These are phyloP conservation scores for Podaxis mareebaensis DNA, from an alignment of 768 basidiomycete genomes.

Conservation along the genomic window DNA sequence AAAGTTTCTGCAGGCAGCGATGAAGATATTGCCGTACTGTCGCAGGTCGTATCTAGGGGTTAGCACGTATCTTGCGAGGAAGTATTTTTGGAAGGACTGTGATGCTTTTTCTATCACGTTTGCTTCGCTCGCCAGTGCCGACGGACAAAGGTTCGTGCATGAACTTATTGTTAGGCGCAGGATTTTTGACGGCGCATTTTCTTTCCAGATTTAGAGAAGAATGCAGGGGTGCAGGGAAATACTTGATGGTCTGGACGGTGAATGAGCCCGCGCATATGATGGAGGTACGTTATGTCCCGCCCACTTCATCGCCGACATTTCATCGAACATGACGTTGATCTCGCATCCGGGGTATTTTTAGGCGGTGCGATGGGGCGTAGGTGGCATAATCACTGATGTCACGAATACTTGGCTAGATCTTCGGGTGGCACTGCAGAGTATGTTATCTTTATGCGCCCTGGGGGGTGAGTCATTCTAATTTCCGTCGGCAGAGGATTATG, in stretches of 20 bases:
- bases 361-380: constrained; percentile 79
- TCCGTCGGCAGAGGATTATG: constrained; percentile 56
- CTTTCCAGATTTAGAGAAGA: constrained; percentile 70
- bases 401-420: constrained; percentile 70
- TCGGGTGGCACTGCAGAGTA: constrained; percentile 58
- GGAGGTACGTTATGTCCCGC: constrained; percentile 53
- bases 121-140: constrained; percentile 61
- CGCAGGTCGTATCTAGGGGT: constrained; percentile 83
- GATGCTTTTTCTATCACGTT: constrained; percentile 88
- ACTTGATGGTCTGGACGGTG: constrained; percentile 95
- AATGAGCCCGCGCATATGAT: constrained; percentile 89
- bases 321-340: not conserved
- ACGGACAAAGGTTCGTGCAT: constrained; percentile 64
- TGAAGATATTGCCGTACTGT: constrained; percentile 75
- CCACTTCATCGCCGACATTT: not conserved
- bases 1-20: constrained; percentile 78
- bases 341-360: constrained; percentile 25
- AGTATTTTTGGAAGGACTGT: constrained; percentile 88
- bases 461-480: constrained; percentile 5
- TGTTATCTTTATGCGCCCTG: constrained; percentile 20
- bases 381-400: constrained; percentile 77
- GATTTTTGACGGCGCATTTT: constrained; percentile 4
- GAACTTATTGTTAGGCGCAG: too few species aligned
- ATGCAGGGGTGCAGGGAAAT: constrained; percentile 78
- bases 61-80: constrained; percentile 68